Evolutionary conservation across 1,139 yeast species (phyloP).

Genomic region (Tardiomyces digboiensis): DNA sequence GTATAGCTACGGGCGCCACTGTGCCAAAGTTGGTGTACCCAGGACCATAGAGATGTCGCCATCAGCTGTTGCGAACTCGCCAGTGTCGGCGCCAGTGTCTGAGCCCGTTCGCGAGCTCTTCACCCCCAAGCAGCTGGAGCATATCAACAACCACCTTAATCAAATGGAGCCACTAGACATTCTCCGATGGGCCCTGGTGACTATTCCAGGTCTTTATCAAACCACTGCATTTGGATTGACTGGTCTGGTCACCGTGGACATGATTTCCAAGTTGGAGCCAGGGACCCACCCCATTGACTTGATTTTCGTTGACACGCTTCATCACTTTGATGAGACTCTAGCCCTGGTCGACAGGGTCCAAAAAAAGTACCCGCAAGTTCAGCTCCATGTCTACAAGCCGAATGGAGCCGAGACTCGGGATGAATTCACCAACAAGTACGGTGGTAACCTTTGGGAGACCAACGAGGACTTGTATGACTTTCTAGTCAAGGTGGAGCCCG

Average conservation of each 20-base stretch:
- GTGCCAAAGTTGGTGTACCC: not conserved
- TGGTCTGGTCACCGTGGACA: conserved; percentile 81
- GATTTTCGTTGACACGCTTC: conserved; percentile 82
- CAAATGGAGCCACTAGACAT: conserved; percentile 59
- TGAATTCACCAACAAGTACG: conserved; percentile 63
- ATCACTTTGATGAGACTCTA: conserved; percentile 88
- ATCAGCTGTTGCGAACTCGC: not conserved
- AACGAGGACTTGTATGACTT: conserved; percentile 80
- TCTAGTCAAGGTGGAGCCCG: conserved; percentile 87
- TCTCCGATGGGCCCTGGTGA: conserved; percentile 69
- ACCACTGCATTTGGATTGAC: conserved; percentile 95
- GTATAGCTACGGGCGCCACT: not conserved
- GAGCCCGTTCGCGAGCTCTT: conserved; percentile 6
- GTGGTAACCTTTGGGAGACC: conserved; percentile 73
- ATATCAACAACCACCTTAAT: conserved; percentile 50
- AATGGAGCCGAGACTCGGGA: conserved; percentile 40
- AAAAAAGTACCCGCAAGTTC: conserved; percentile 42
- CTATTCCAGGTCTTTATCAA: conserved; percentile 77
- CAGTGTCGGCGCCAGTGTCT: not conserved
- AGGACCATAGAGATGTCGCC: not conserved
- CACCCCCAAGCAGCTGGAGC: conserved; percentile 20
- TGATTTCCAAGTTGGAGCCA: conserved; percentile 47
- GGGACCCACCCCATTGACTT: conserved; percentile 49
- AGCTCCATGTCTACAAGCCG: conserved; percentile 60
- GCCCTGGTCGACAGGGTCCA: conserved; percentile 58